Evolutionary conservation across 768 basidiomycete genomes (phyloP), one percentile per base, ranked within the genome.

Genomic region (Psilocybe tampanensis): DNA sequence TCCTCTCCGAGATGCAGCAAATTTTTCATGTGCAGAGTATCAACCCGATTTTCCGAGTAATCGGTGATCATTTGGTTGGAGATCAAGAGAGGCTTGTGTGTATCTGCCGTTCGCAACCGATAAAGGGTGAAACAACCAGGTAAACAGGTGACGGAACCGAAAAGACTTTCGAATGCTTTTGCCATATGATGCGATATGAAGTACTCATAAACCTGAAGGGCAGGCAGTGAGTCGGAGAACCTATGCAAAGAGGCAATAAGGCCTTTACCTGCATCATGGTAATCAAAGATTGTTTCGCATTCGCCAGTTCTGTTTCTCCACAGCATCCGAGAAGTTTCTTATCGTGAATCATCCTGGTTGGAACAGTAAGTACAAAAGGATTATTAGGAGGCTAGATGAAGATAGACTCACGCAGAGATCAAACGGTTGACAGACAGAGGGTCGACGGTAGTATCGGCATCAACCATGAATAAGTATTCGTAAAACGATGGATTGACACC

Each of bases 111-210:
- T 39, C 95, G 87, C 22, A 99, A 81, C 47, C 95, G 92, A 78
- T 95, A 98, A 60, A 99, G 87, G 0, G 95, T 95, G 81, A 98
- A 99, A 83, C 96, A 98, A 77, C 97, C 96, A 19, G 97, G 96
- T 58, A 98, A 80, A 84, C 97, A 99, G 41, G 95, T 98, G 60
- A 99, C 96, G 13, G 95, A 97, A 47, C 95, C 95, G 68, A 99
- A 99, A 9, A 98, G 80, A 64, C 85, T 88, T 74, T 98, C 97
- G 74, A 99, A 98, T 1, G 96, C 94, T 72, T 99, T 99, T 48
- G 97, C 94, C 81, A 99, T 88, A 74, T 98, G 94, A 75, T 99
- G 97, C 0, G 95, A 98, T 65, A 99, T 94, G 78, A 94, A 99
- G 81, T 98, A 98, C 69, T 98, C 96, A 78, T 98, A 98, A 29